These are phyloP conservation scores for Trebouxiophyceae sp. DNA, from an alignment of 163 green algal genomes.

Conservation along the genomic window DNA sequence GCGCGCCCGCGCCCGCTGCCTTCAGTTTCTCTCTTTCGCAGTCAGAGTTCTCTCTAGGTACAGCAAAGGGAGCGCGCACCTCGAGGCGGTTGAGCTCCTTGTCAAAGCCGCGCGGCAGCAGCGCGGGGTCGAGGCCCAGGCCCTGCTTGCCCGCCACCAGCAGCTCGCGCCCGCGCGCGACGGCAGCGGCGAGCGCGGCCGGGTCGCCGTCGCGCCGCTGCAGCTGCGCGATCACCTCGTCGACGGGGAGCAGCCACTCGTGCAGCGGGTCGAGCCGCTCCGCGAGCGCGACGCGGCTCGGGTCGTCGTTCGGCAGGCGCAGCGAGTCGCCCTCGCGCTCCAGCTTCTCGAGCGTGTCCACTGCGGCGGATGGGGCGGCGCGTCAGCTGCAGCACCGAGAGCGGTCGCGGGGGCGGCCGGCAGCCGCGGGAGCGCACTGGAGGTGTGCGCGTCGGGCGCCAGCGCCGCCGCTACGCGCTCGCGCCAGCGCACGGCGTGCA, in stretches of 20 bases:
- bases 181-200: no score
- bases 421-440: no score
- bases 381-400: no score
- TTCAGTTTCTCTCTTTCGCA: no score
- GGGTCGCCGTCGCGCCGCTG: no score
- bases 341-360: constrained; percentile 26
- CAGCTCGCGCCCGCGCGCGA: no score
- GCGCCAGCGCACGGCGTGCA: constrained; percentile 10
- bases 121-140: background rate
- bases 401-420: no score
- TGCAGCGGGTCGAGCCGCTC: background rate
- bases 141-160: no score
- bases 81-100: background rate
- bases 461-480: background rate
- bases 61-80: no score
- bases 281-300: constrained; percentile 10
- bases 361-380: background rate
- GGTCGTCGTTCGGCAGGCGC: constrained; percentile 17
- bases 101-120: background rate
- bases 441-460: background rate
- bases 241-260: no score
- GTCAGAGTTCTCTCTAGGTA: no score
- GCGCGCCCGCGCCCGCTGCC: constrained; percentile 1
- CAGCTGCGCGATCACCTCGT: no score
- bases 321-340: constrained; percentile 23